phyloP scores from a whole-genome alignment of 768 basidiomycete species.

The Leucocoprinus sp. region DNA sequence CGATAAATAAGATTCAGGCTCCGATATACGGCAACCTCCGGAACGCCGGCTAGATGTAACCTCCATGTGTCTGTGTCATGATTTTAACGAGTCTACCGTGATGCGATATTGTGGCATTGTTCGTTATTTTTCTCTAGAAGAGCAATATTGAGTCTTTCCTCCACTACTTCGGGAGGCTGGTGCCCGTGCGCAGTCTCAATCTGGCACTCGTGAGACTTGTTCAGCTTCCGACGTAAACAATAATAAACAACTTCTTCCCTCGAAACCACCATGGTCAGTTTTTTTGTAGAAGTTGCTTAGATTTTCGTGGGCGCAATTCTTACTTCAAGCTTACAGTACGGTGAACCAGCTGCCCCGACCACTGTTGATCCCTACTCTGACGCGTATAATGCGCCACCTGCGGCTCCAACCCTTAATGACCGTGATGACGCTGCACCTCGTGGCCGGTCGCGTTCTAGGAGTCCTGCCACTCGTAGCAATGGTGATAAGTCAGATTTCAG shows the following conservation, averaged over 20 bases:
- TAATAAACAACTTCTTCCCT: slow-evolving; percentile 34
- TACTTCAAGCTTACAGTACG: slow-evolving; percentile 42
- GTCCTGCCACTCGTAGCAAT: slow-evolving; percentile 43
- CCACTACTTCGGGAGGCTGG: no score
- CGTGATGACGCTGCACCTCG: slow-evolving; percentile 49
- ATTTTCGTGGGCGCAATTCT: slow-evolving; percentile 11
- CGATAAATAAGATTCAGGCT: slow-evolving; percentile 32
- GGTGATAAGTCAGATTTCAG: slow-evolving; percentile 30
- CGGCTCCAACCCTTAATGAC: slow-evolving; percentile 37
- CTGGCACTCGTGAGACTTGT: no score
- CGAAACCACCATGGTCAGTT: slow-evolving; percentile 68
- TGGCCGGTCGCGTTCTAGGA: slow-evolving; percentile 71
- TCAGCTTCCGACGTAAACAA: slow-evolving; percentile 28
- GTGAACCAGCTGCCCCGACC: slow-evolving; percentile 42
- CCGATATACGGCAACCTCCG: slow-evolving; percentile 20
- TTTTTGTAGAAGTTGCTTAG: slow-evolving; percentile 9
- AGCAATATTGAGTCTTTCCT: no score
- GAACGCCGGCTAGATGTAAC: not conserved
- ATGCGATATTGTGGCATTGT: no score
- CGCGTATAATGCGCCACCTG: slow-evolving; percentile 63
- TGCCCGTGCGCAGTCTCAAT: slow-evolving; percentile 12
- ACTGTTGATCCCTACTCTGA: slow-evolving; percentile 78
- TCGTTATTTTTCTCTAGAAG: no score
- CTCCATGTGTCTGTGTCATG: not conserved
- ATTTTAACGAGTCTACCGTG: not conserved